These are phyloP conservation scores for Podospora conica DNA, from an alignment of 495 filamentous ascomycete genomes.

Conservation along the genomic window DNA sequence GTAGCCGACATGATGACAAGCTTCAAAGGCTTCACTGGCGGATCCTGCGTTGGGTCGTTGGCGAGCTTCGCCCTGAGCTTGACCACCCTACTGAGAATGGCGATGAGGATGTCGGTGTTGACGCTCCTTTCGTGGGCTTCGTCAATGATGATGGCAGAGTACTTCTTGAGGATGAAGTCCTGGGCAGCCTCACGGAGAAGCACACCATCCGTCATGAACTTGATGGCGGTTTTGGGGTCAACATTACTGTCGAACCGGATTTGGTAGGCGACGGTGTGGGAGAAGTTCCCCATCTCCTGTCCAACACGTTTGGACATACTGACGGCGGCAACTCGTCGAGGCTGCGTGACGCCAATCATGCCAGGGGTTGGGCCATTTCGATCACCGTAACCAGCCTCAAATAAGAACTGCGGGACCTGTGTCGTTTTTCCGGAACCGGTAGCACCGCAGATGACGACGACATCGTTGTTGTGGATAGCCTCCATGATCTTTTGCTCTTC, in stretches of 20 bases:
- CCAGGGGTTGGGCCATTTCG: constrained; percentile 71
- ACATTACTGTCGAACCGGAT: constrained; percentile 89
- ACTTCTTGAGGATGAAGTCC: constrained; percentile 87
- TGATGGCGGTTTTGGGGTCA: constrained; percentile 80
- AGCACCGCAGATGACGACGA: constrained; percentile 88
- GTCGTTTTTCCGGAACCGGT: constrained; percentile 98
- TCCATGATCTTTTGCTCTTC: constrained; percentile 99
- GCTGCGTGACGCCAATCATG: constrained; percentile 92
- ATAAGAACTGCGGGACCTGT: constrained; percentile 92
- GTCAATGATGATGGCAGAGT: constrained; percentile 90
- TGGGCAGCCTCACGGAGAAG: constrained; percentile 84
- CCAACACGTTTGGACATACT: constrained; percentile 92
- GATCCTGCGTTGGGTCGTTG: constrained; percentile 29
- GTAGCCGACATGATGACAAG: constrained; percentile 99
- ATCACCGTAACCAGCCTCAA: constrained; percentile 87
- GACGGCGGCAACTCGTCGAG: constrained; percentile 84
- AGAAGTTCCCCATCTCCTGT: constrained; percentile 69
- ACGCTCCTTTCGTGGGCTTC: constrained; percentile 97
- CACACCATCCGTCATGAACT: constrained; percentile 99
- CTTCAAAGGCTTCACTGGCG: constrained; percentile 70
- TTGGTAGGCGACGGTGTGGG: constrained; percentile 75
- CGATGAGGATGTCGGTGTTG: constrained; percentile 95
- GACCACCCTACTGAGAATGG: constrained; percentile 90
- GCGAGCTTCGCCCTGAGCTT: constrained; percentile 52
- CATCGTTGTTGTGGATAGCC: constrained; percentile 81